Evolutionary conservation across 129 eudicot genomes (phyloP).

Genomic region (Artemisia tridentata): DNA sequence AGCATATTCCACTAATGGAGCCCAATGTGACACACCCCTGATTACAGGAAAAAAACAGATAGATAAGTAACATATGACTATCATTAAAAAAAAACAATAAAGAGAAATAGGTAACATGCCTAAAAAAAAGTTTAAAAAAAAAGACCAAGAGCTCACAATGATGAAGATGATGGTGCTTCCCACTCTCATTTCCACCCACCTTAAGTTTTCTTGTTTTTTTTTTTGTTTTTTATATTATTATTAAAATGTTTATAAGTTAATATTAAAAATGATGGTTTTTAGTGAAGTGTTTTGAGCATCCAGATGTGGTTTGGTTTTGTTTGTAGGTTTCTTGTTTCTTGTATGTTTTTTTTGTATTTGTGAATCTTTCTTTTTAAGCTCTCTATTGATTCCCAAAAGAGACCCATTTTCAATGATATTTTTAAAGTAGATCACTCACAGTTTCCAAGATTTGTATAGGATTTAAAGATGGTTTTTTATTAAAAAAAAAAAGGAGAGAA

Average conservation of each 20-base stretch:
- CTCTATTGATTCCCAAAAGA: conserved; percentile 33
- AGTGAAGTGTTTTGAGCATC: conserved; percentile 29
- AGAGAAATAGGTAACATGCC: conserved; percentile 25
- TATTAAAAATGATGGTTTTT: conserved; percentile 10
- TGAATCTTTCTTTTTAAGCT: conserved; percentile 30
- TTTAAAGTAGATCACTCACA: conserved; percentile 16
- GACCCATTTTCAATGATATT: conserved; percentile 24
- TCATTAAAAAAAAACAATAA: no score
- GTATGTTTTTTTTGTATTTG: conserved; percentile 23
- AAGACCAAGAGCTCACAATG: conserved; percentile 34
- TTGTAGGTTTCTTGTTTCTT: conserved; percentile 36
- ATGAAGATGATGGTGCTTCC: conserved; percentile 48
- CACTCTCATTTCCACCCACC: conserved; percentile 43
- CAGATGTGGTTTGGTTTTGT: conserved; percentile 43
- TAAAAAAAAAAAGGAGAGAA: no score
- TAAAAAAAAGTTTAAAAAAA: conserved; percentile 17
- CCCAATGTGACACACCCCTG: conserved; percentile 36
- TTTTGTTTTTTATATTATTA: not conserved
- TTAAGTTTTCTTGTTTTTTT: conserved; percentile 18
- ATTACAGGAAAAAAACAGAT: conserved; percentile 26
- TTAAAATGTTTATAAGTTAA: not conserved
- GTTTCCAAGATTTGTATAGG: conserved; percentile 19
- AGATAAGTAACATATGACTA: not conserved
- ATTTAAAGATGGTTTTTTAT: not conserved
- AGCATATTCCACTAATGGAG: conserved; percentile 35